Evolutionary conservation across 192 early-diverging fungal genomes (phyloP), one percentile per base, ranked within the genome.

Genomic region (Blastocladiella britannica): DNA sequence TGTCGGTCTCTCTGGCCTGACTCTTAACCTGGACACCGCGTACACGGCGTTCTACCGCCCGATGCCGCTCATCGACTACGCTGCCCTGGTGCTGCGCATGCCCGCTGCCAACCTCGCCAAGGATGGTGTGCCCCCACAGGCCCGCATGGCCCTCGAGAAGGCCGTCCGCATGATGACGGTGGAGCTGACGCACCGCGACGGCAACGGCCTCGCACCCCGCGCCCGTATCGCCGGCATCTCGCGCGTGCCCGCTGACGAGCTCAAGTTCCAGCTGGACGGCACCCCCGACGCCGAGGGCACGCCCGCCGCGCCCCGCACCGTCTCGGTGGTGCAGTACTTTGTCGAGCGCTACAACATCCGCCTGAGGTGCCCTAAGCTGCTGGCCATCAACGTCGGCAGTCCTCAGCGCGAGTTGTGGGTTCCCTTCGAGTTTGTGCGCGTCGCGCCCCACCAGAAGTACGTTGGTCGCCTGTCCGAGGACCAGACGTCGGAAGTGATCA

Each of bases 401-500:
- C 37, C 37, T 9, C 67, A 75, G 26, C 77, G 78, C 43, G 76
- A 78, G 53, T 64, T 72, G n/a, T 76, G 78, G 54, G 65, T 95
- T 28, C 93, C 93, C 37, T 82, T 97, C 70, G 93, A 97, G 72
- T 73, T 93, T 28, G 92, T 89, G 69, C 73, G 77, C 25, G 75
- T 97, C 28, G 66, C 82, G 28, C 72, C 80, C 28, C 90, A 88
- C 53, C 89, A 91, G 70, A 77, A 88, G 47, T 80, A 86, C 62
- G 67, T 80, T 61, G 74, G 84, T 58, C 89, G 89, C 61, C 65
- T 93, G 30, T 81, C 87, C 60, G 86, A 92, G 53, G 67, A 67
- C 28, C 83, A 91, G 72, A 93, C 91, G 0, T 84, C 88, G 0
- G 89, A 97, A 61, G 93, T 97, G 91, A 92, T 97, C 62, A 87